Evolutionary conservation across 768 basidiomycete species (phyloP).

Genomic region (Hebeloma cylindrosporum): DNA sequence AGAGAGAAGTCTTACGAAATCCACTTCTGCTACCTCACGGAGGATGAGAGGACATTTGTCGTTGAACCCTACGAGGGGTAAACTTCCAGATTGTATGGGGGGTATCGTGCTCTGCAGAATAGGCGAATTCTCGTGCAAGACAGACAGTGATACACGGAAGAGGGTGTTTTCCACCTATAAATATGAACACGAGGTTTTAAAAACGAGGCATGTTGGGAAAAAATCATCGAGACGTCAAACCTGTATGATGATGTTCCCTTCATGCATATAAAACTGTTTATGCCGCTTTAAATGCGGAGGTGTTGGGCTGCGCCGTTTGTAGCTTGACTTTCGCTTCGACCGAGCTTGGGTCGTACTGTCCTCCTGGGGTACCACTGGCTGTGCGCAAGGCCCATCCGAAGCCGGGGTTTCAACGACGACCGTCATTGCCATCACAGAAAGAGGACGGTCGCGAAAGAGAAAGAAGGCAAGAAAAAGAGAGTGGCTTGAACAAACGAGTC

Average conservation of each 20-base stretch:
- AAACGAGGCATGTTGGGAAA: not conserved
- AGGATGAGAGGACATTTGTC: slow-evolving; percentile 40
- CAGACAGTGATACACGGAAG: slow-evolving; percentile 49
- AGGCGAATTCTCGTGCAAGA: slow-evolving; percentile 38
- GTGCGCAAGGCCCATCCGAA: too few relatives aligned
- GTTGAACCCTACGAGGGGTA: slow-evolving; percentile 24
- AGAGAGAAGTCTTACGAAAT: slow-evolving; percentile 55
- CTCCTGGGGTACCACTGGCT: too few relatives aligned
- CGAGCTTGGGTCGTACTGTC: too few relatives aligned
- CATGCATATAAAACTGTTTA: slow-evolving; percentile 29
- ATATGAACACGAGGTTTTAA: not conserved
- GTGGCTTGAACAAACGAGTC: too few relatives aligned
- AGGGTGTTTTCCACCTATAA: slow-evolving; percentile 52
- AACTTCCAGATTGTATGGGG: slow-evolving; percentile 25
- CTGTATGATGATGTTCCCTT: slow-evolving; percentile 34
- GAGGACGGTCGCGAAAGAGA: too few relatives aligned
- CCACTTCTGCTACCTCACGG: slow-evolving; percentile 42
- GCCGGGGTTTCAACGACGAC: too few relatives aligned
- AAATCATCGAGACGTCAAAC: slow-evolving; percentile 14
- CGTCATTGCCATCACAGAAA: too few relatives aligned
- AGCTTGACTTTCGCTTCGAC: too few relatives aligned
- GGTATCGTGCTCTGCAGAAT: slow-evolving; percentile 34
- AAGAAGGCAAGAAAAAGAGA: too few relatives aligned
- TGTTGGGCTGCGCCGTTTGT: too few relatives aligned
- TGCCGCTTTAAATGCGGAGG: slow-evolving; percentile 22